Percentiles rank a stretch among this genome's conserved stretches.
These are phyloP conservation scores for Ophiosphaerella korrae DNA, from an alignment of 2,329 filamentous ascomycete species.

Conservation along the genomic window DNA sequence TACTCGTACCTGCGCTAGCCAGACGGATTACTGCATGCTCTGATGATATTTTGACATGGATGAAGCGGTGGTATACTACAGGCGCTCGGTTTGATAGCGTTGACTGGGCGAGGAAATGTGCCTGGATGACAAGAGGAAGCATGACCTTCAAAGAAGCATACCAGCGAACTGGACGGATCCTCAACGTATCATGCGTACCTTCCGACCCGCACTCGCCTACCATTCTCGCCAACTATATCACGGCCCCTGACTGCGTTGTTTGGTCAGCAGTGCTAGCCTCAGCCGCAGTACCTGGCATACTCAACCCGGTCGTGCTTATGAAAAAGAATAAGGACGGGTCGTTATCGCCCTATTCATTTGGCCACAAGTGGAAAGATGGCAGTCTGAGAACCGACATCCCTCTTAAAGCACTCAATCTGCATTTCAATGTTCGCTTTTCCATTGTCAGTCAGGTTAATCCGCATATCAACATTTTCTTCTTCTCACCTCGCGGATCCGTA, in stretches of 20 bases:
- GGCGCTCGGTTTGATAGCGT: conserved; percentile 93
- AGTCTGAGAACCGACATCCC: conserved; percentile 94
- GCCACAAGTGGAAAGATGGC: conserved; percentile 99
- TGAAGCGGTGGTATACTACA: conserved; percentile 85
- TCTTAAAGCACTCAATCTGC: conserved; percentile 87
- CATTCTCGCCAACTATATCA: conserved; percentile 94
- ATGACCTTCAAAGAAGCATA: conserved; percentile 96
- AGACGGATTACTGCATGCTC: conserved; percentile 82
- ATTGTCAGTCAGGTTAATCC: conserved; percentile 90
- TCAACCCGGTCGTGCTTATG: conserved; percentile 94
- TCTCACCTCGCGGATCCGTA: conserved; percentile 88
- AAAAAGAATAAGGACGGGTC: conserved; percentile 78
- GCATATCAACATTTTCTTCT: conserved; percentile 98
- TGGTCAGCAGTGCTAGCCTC: conserved; percentile 97
- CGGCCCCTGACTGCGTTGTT: conserved; percentile 93
- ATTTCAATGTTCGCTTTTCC: conserved; percentile 98
- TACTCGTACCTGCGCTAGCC: conserved; percentile 87
- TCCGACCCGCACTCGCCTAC: conserved; percentile 92
- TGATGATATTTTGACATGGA: conserved; percentile 77
- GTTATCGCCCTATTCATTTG: conserved; percentile 89
- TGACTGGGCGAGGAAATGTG: conserved; percentile 83
- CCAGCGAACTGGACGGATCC: conserved; percentile 86
- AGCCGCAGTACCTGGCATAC: conserved; percentile 91
- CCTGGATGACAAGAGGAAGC: conserved; percentile 90
- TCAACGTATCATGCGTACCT: conserved; percentile 95